These are phyloP conservation scores for Iris macrosiphon DNA, from an alignment of 106 monocot species.

Conservation along the genomic window DNA sequence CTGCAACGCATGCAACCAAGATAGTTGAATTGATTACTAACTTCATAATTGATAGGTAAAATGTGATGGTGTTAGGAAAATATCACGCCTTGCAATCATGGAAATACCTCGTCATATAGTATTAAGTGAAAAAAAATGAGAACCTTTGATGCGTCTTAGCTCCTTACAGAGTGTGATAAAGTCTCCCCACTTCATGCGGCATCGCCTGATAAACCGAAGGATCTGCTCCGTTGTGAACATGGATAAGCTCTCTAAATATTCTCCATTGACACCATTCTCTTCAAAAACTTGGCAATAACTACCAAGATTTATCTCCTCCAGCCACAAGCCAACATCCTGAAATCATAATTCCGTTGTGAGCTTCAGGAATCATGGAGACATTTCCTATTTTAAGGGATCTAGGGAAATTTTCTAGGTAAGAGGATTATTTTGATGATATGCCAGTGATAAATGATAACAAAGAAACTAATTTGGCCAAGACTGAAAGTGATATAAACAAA, in stretches of 20 bases:
- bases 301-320: slow-evolving; percentile 96
- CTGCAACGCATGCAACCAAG: too few relatives aligned
- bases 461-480: too few relatives aligned
- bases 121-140: slow-evolving; percentile 1
- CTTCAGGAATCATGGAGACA: too few relatives aligned
- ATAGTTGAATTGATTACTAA: too few relatives aligned
- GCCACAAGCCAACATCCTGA: slow-evolving; percentile 97
- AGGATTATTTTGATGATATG: too few relatives aligned
- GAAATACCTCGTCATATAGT: neutral
- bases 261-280: slow-evolving; percentile 89
- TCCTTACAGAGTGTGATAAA: slow-evolving; percentile 98
- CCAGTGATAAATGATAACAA: too few relatives aligned
- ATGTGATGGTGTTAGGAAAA: too few relatives aligned
- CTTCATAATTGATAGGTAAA: too few relatives aligned
- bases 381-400: too few relatives aligned
- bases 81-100: neutral
- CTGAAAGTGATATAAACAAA: too few relatives aligned
- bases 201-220: slow-evolving; percentile 86
- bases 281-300: slow-evolving; percentile 79
- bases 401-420: too few relatives aligned
- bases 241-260: slow-evolving; percentile 85
- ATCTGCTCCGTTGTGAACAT: slow-evolving; percentile 96
- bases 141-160: slow-evolving; percentile 94
- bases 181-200: slow-evolving; percentile 99
- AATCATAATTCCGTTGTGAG: slow-evolving; percentile 11